Evolutionary conservation across 768 basidiomycete species (phyloP).

Genomic region (Rhizopogon vulgaris): DNA sequence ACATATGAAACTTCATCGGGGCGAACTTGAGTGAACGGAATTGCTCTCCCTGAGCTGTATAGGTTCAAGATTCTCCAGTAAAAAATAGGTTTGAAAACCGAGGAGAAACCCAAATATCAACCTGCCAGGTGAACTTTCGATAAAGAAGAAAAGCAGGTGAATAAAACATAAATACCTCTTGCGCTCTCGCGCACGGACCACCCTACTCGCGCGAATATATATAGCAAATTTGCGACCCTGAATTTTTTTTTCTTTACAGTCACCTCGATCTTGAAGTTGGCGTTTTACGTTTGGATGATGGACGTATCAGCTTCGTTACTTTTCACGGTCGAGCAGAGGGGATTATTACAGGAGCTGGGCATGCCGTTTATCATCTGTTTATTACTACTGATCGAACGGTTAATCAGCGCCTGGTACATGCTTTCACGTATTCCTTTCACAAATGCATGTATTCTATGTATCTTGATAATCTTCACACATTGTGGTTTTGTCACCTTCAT

Average conservation of each 20-base stretch:
- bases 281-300: conserved; percentile 17
- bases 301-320: conserved; percentile 18
- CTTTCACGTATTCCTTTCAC: conserved; percentile 5
- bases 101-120: conserved; percentile 66
- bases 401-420: conserved; percentile 68
- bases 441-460: background rate
- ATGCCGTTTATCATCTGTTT: conserved; percentile 49
- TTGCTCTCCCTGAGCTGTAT: conserved; percentile 49
- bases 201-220: conserved; percentile 15
- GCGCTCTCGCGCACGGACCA: conserved; percentile 52
- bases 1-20: conserved; percentile 34
- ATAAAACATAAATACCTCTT: conserved; percentile 5
- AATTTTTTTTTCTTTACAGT: conserved; percentile 27
- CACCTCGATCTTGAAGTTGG: conserved; percentile 34
- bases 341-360: conserved; percentile 53
- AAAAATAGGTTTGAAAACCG: conserved; percentile 6
- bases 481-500: background rate
- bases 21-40: conserved; percentile 66
- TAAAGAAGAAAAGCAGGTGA: conserved; percentile 11
- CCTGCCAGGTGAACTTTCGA: conserved; percentile 71
- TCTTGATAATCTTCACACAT: background rate
- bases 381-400: conserved; percentile 46
- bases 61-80: conserved; percentile 50
- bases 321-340: conserved; percentile 43
- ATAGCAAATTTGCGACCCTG: conserved; percentile 12